A percentile compares a stretch with the other conserved stretches of the same genome.
These are phyloP conservation scores for Sherardia arvensis DNA, from an alignment of 257 asterid genomes.

Conservation along the genomic window DNA sequence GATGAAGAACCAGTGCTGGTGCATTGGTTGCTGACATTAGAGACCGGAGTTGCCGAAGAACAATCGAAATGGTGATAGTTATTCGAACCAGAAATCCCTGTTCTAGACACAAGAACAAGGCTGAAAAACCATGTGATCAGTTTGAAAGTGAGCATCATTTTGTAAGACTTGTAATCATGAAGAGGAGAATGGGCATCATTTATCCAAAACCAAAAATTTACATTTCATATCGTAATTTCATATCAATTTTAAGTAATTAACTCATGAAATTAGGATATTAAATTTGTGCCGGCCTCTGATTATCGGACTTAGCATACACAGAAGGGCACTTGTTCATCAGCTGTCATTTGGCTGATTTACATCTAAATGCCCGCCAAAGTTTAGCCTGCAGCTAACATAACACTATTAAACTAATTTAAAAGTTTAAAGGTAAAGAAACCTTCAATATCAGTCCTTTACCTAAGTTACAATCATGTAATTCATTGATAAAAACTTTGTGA, in stretches of 20 bases:
- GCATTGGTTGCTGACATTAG: slow-evolving; percentile 3
- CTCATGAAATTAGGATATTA: too few relatives aligned
- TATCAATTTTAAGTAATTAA: too few relatives aligned
- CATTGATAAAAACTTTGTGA: too few relatives aligned
- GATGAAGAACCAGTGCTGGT: not conserved
- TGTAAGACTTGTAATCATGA: not conserved
- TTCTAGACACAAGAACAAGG: not conserved
- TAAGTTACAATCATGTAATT: too few relatives aligned
- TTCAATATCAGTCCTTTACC: too few relatives aligned
- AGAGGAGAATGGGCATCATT: not conserved
- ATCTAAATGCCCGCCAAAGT: not conserved
- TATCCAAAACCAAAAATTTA: too few relatives aligned
- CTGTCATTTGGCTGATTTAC: not conserved
- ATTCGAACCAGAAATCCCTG: slow-evolving; percentile 3
- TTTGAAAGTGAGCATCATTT: not conserved
- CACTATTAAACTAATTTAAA: not conserved
- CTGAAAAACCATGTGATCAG: not conserved
- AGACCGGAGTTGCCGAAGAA: not conserved
- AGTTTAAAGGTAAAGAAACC: too few relatives aligned
- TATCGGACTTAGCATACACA: not conserved
- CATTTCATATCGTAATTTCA: too few relatives aligned
- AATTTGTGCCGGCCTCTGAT: slow-evolving; percentile 5
- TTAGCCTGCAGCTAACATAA: not conserved
- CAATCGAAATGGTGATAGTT: not conserved
- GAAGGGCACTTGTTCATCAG: not conserved